Percentiles rank a stretch among this genome's conserved stretches.
Evolutionary conservation across 371 early-diverging fungal species (phyloP).

Genomic region (Parasitella parasitica): DNA sequence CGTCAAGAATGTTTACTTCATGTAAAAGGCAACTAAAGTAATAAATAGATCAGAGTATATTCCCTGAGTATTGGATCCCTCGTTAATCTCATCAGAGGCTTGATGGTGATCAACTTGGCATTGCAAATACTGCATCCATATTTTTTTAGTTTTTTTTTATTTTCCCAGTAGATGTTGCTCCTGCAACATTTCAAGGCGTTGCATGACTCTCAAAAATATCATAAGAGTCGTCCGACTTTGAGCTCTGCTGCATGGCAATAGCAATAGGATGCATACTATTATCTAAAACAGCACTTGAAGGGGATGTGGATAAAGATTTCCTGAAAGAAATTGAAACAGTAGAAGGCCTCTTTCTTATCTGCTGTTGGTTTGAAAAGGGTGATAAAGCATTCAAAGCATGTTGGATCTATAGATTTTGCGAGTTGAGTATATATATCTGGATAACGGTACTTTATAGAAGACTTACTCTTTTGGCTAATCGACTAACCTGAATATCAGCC

Average conservation of each 20-base stretch:
- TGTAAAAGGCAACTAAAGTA: too few relatives aligned
- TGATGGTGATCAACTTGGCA: too few relatives aligned
- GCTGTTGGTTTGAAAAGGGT: slow-evolving; percentile 6
- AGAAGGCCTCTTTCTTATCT: slow-evolving; percentile 1
- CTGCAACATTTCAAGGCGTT: too few relatives aligned
- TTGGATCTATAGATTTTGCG: slow-evolving; percentile 14
- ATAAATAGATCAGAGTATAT: too few relatives aligned
- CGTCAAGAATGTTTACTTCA: too few relatives aligned
- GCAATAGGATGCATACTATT: background rate
- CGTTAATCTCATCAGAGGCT: too few relatives aligned
- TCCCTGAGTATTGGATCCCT: too few relatives aligned
- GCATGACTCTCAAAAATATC: background rate
- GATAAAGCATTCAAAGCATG: slow-evolving; percentile 15
- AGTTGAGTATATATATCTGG: too few relatives aligned
- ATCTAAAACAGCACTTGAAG: background rate
- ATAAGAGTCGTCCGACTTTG: background rate
- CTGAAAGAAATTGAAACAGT: background rate
- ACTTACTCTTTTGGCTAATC: slow-evolving; percentile 14
- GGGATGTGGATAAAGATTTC: background rate
- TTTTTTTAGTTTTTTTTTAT: background rate
- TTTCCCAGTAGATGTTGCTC: too few relatives aligned
- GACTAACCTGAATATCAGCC: slow-evolving; percentile 41
- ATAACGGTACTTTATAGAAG: too few relatives aligned
- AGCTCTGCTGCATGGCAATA: background rate
- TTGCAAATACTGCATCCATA: too few relatives aligned